Evolutionary conservation across 2,329 filamentous ascomycete species (phyloP).

Genomic region (Fusarium austroafricanum): DNA sequence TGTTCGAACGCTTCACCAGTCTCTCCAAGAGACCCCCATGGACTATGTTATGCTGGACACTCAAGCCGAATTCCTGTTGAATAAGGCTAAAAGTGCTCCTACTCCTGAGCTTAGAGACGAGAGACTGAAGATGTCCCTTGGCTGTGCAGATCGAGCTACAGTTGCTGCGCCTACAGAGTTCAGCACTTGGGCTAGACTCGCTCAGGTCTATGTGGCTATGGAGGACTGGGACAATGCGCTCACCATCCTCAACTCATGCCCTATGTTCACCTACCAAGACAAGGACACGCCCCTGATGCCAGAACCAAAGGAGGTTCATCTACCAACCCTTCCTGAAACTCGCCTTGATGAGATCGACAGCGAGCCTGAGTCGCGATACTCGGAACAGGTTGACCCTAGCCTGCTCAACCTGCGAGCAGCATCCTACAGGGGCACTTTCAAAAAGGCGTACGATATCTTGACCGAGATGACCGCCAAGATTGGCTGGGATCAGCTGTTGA

Average conservation of each 20-base stretch:
- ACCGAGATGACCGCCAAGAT: constrained; percentile 97
- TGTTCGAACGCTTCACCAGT: constrained; percentile 86
- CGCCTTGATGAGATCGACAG: constrained; percentile 97
- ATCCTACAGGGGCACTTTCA: constrained; percentile 93
- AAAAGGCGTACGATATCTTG: constrained; percentile 91
- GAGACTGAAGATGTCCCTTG: constrained; percentile 85
- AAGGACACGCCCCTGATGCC: constrained; percentile 97
- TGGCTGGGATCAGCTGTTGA: constrained; percentile 95
- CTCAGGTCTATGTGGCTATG: constrained; percentile 91
- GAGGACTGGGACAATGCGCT: constrained; percentile 98
- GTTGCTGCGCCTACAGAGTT: constrained; percentile 97
- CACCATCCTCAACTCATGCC: constrained; percentile 95
- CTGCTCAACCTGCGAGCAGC: constrained; percentile 87
- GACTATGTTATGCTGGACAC: constrained; percentile 97
- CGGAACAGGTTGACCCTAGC: constrained; percentile 88
- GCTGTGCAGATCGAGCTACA: constrained; percentile 93
- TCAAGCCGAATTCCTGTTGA: constrained; percentile 90
- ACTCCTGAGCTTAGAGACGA: constrained; percentile 68
- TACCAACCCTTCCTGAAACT: constrained; percentile 89
- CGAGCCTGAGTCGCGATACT: constrained; percentile 82
- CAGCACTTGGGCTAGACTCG: constrained; percentile 92
- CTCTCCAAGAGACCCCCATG: constrained; percentile 92
- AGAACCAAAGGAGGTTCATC: constrained; percentile 85
- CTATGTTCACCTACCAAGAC: constrained; percentile 99
- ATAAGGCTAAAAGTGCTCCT: constrained; percentile 74